These are phyloP conservation scores for Sugiyamaella castrensis DNA, from an alignment of 1,139 yeast species.

Conservation along the genomic window DNA sequence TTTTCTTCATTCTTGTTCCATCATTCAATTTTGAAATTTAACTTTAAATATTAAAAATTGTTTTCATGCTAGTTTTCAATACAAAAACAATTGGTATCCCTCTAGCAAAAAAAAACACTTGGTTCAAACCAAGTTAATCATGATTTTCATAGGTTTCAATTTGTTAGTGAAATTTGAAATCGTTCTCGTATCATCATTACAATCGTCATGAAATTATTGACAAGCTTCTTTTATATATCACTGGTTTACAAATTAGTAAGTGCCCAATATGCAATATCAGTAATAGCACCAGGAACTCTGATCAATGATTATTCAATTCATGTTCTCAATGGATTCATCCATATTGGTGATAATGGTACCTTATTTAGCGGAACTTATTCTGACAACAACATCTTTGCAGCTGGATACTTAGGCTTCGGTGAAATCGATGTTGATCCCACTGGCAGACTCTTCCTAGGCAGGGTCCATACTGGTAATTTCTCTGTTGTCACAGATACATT, in stretches of 20 bases:
- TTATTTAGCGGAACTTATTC: slow-evolving; percentile 3
- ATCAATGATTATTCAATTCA: slow-evolving; percentile 7
- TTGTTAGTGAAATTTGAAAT: too few species aligned
- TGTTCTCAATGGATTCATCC: slow-evolving; percentile 2
- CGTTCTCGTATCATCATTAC: too few species aligned
- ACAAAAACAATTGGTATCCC: too few species aligned
- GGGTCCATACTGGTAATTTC: slow-evolving; percentile 9
- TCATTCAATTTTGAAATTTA: too few species aligned
- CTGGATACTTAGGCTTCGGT: slow-evolving; percentile 2
- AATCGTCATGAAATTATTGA: too few species aligned
- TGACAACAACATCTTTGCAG: neutral
- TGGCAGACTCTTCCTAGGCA: slow-evolving; percentile 8
- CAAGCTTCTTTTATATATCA: neutral
- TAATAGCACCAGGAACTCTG: slow-evolving; percentile 11
- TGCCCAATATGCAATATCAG: slow-evolving; percentile 11
- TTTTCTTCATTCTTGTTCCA: too few species aligned
- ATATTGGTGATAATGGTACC: slow-evolving; percentile 9
- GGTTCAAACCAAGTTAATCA: too few species aligned
- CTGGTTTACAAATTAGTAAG: neutral
- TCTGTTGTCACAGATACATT: slow-evolving; percentile 2
- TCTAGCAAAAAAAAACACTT: too few species aligned
- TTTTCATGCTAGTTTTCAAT: too few species aligned
- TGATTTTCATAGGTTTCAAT: too few species aligned
- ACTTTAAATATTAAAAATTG: too few species aligned
- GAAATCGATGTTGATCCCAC: slow-evolving; percentile 2